Percentiles rank a stretch among this genome's conserved stretches.
phyloP scores from a whole-genome alignment of 805 yeast species.

The Saturnispora kantuleensis region DNA sequence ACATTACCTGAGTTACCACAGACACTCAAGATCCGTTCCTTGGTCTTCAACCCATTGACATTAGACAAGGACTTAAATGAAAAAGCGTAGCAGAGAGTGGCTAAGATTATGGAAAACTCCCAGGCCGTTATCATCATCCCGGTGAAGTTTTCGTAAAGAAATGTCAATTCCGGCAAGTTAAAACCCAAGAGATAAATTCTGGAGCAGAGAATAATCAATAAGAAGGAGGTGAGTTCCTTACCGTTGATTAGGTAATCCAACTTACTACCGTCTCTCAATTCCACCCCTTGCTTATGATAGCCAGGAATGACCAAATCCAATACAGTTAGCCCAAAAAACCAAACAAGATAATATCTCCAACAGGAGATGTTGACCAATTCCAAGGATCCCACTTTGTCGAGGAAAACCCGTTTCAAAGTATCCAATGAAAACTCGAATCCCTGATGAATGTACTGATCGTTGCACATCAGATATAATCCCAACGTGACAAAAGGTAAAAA shows the following conservation, averaged over 20 bases:
- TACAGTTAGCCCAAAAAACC: conserved; percentile 61
- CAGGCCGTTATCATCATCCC: conserved; percentile 56
- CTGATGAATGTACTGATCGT: conserved; percentile 43
- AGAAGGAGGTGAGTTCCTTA: conserved; percentile 37
- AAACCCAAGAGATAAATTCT: conserved; percentile 40
- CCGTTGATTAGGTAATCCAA: conserved; percentile 81
- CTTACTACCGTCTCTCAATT: conserved; percentile 64
- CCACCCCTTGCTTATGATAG: conserved; percentile 60
- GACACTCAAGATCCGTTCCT: conserved; percentile 64
- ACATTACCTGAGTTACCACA: conserved; percentile 78
- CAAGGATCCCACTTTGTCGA: conserved; percentile 13
- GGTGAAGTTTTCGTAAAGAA: conserved; percentile 57
- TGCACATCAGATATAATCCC: conserved; percentile 49
- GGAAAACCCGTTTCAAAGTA: conserved; percentile 21
- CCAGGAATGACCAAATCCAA: conserved; percentile 68
- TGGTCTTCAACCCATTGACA: conserved; percentile 43
- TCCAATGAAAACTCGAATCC: conserved; percentile 38
- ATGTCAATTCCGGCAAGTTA: conserved; percentile 65
- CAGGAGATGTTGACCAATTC: conserved; percentile 35
- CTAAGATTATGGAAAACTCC: conserved; percentile 51
- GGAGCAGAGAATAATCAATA: conserved; percentile 32
- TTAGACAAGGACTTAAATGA: conserved; percentile 52
- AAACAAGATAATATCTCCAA: conserved; percentile 56
- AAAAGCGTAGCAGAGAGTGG: conserved; percentile 52
- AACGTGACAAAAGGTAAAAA: conserved; percentile 60